These are phyloP conservation scores for Trichoderma hamatum DNA, from an alignment of 2,329 filamentous ascomycete species.

Conservation along the genomic window DNA sequence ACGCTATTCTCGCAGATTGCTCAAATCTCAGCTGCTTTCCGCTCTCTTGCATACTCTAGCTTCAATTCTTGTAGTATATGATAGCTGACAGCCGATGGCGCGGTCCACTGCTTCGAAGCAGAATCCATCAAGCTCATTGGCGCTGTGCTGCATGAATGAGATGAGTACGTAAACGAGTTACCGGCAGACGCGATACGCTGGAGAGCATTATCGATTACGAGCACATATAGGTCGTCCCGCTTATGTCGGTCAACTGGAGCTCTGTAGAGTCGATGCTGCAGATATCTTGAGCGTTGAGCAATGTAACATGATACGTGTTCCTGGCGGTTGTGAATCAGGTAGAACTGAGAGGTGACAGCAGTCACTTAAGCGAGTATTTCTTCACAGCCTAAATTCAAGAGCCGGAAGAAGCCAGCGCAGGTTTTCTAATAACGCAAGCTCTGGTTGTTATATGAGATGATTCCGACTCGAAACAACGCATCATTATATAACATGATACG, in stretches of 20 bases:
- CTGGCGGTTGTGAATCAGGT: slow-evolving; percentile 7
- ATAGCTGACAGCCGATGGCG: not conserved
- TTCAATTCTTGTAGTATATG: not conserved
- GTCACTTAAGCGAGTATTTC: not conserved
- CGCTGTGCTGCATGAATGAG: not conserved
- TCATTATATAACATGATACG: not conserved
- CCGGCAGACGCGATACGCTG: not conserved
- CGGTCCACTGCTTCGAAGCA: not conserved
- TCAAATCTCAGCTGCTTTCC: slow-evolving; percentile 12
- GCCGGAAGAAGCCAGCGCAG: not conserved
- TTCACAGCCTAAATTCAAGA: not conserved
- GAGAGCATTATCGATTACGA: not conserved
- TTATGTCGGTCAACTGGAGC: not conserved
- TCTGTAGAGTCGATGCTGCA: not conserved
- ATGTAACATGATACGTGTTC: slow-evolving; percentile 25
- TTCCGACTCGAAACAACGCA: not conserved
- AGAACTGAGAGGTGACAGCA: not conserved
- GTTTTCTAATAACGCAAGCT: not conserved
- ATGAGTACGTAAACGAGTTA: not conserved
- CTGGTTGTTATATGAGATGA: not conserved
- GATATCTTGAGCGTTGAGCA: not conserved
- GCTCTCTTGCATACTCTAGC: not conserved
- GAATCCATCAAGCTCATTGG: slow-evolving; percentile 3
- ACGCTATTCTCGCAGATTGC: not conserved
- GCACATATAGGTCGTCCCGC: not conserved